Conservation (phyloP, 2,329 filamentous ascomycete species). For the Didymella keratinophila region DNA sequence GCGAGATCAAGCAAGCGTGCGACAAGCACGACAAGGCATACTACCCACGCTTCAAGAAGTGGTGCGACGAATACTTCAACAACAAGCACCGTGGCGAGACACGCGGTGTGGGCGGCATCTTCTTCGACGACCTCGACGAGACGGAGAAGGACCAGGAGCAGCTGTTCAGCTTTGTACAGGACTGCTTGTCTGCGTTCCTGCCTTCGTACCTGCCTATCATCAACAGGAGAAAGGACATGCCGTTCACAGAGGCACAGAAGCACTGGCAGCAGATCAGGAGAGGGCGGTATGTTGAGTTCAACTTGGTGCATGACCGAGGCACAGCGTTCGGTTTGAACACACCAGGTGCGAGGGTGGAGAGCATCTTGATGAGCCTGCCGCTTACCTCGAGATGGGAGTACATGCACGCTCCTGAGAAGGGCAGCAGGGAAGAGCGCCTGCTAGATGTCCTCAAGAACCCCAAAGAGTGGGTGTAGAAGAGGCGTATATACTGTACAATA, state of each 20-base stretch:
- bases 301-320: slow-evolving; percentile 94
- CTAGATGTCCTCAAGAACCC: slow-evolving; percentile 73
- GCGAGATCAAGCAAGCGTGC: slow-evolving; percentile 88
- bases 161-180: slow-evolving; percentile 87
- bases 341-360: slow-evolving; percentile 89
- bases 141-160: slow-evolving; percentile 86
- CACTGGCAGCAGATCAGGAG: slow-evolving; percentile 95
- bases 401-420: slow-evolving; percentile 84
- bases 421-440: slow-evolving; percentile 79
- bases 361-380: slow-evolving; percentile 96
- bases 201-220: slow-evolving; percentile 92
- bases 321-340: slow-evolving; percentile 95
- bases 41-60: slow-evolving; percentile 94
- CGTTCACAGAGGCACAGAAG: slow-evolving; percentile 85
- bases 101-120: slow-evolving; percentile 92
- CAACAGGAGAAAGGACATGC: slow-evolving; percentile 87
- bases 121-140: slow-evolving; percentile 96
- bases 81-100: slow-evolving; percentile 89
- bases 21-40: slow-evolving; percentile 92
- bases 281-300: slow-evolving; percentile 98
- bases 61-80: slow-evolving; percentile 98
- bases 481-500: slow-evolving; percentile 10
- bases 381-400: slow-evolving; percentile 94
- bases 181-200: slow-evolving; percentile 84
- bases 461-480: slow-evolving; percentile 62